Base-by-base conservation (phyloP, 106 monocot genomes). In the Triglochin maritima region DNA sequence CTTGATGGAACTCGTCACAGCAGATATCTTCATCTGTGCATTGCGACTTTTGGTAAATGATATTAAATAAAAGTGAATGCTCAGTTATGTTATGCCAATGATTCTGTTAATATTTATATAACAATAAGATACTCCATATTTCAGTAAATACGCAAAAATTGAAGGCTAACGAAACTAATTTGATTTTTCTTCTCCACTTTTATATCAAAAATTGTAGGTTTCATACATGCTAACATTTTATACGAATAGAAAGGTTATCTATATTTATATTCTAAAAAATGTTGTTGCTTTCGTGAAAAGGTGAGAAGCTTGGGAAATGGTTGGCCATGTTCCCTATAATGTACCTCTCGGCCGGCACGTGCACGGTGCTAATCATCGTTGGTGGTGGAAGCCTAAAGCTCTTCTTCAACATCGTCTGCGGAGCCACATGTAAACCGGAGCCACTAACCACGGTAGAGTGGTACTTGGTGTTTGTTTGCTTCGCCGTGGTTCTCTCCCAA, bases 331-430 rank as follows among this genome's bases (percentile, higher is more conserved):
- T 96, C 64, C 96, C 90, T 2, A 83, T 64, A 12, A 78, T 91
- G 84, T 96, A 96, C 78, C 85, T 96, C 58, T 96, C 96, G 6
- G 96, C 87, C 0, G 96, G 96, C 5, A 88, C 65, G 0, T 91
- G 90, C 81, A 79, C 88, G 0, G 87, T 84, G 45, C 78, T 91
- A 55, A 80, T 91, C 4, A 77, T 88, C 59, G 71, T 87, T 12
- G 96, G 96, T 7, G 96, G 96, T 4, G 79, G 91, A 3, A 82
- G 76, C 83, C 63, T 96, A 84, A 88, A 91, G 80, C 81, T 83
- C 51, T 88, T 96, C 83, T 96, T 73, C 56, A 52, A 85, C 41
- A 76, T 80, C 14, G 77, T 84, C 0, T 91, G 88, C 60, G 56
- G 68, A 50, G 49, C 75, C 3, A 52, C 41, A 2, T 87, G 90